A percentile compares a stretch with the other conserved stretches of the same genome.
Evolutionary conservation across 1,139 yeast species (phyloP).

Genomic region (Debaryomyces fabryi): DNA sequence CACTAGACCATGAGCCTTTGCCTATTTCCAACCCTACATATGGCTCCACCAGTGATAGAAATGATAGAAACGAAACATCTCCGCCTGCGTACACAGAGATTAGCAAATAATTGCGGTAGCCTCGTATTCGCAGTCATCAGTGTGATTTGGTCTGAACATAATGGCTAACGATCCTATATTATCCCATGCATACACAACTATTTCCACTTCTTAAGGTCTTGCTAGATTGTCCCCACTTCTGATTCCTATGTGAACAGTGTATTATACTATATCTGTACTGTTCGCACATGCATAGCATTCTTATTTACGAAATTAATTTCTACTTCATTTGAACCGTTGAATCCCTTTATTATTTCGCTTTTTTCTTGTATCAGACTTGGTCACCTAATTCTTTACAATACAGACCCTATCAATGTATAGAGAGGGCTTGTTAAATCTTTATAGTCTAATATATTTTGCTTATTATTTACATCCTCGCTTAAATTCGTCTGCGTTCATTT

Average conservation of each 20-base stretch:
- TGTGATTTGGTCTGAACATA: not conserved
- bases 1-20: conserved; percentile 15
- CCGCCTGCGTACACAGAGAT: conserved; percentile 46
- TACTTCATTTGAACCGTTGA: not conserved
- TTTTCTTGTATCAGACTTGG: not conserved
- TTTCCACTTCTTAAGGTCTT: not conserved
- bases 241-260: not conserved
- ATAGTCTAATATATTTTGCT: not conserved
- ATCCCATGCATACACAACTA: not conserved
- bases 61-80: conserved; percentile 8
- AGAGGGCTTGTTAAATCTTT: not conserved
- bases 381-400: not conserved
- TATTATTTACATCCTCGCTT: not conserved
- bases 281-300: not conserved
- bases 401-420: not conserved
- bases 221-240: not conserved
- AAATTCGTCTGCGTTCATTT: not conserved
- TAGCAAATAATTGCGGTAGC: not conserved
- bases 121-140: not conserved
- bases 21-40: conserved; percentile 20
- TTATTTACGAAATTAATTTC: not conserved
- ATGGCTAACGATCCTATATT: not conserved
- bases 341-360: not conserved
- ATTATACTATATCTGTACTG: not conserved
- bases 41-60: conserved; percentile 24